Evolutionary conservation across 164 flowering plant species (phyloP), one percentile per base, ranked within the genome.

Genomic region (Vitis amurensis): DNA sequence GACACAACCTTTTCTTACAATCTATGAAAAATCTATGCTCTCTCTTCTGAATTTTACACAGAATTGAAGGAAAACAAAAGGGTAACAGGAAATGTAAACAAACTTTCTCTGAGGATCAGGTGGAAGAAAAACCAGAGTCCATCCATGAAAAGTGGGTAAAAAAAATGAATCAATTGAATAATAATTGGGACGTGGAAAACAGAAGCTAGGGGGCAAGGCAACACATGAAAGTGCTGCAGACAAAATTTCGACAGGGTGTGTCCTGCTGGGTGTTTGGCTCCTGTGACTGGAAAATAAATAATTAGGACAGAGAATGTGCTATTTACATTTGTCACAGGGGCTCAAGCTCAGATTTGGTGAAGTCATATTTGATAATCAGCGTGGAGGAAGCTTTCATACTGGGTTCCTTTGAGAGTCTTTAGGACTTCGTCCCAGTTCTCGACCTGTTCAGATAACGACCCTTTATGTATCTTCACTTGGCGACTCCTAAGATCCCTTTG

Each of bases 401-500:
- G 81, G 7, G 97, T 89, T 68, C 94, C 97, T 8, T 73, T 84
- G 17, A 94, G 88, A 9, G 88, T 68, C 66, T 78, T 87, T 58
- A 79, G 68, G 56, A 94, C 75, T 11, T 89, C 95, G 11, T 81
- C 84, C 97, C 97, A 92, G 70, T 94, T 92, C 47, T 76, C 81
- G 29, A 94, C 76, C 48, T 91, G 93, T n/a, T 75, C 76, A 4
- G 91, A 82, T 48, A 92, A 68, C 1, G 92, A 74, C 2, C 94
- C 96, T 66, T 79, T 88, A 82, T 94, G 99, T 74, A 94, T 94
- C 85, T 91, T 92, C 73, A 94, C 98, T 70, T 94, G 97, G 0
- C 94, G 87, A 67, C 95, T 91, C 62, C 73, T 67, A 13, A 92
- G 71, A 0, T 87, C 79, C 79, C 74, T 80, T 15, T 48, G 75